Evolutionary conservation across 805 yeast species (phyloP).

Genomic region (Candida rishiriensis): DNA sequence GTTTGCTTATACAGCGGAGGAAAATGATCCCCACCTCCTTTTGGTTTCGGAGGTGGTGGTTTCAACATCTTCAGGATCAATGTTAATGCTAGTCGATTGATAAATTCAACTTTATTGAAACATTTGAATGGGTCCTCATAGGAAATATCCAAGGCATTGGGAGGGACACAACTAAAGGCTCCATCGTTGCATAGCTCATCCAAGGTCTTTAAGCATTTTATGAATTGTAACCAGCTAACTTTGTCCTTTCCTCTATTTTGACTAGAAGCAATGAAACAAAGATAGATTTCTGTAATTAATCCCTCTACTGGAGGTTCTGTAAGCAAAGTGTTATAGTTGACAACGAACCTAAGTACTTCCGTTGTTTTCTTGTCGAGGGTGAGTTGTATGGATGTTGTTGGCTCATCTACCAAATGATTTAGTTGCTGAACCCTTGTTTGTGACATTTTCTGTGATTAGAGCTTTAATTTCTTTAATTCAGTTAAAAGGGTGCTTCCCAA

Average conservation of each 20-base stretch:
- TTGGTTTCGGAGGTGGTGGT: background rate
- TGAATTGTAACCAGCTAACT: conserved; percentile 31
- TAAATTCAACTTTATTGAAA: conserved; percentile 18
- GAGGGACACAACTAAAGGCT: conserved; percentile 23
- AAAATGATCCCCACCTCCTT: background rate
- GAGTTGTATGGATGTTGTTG: too few species aligned
- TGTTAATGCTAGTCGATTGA: conserved; percentile 25
- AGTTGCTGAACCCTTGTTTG: too few species aligned
- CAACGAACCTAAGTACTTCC: conserved; percentile 27
- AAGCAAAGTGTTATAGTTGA: conserved; percentile 28
- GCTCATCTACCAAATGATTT: too few species aligned
- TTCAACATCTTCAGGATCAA: conserved; percentile 18
- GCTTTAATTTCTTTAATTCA: too few species aligned
- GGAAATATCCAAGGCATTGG: conserved; percentile 15
- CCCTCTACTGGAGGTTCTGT: conserved; percentile 30
- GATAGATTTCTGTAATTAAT: conserved; percentile 26
- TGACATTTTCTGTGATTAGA: too few species aligned
- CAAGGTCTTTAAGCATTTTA: conserved; percentile 22
- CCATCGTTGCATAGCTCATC: conserved; percentile 18
- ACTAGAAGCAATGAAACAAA: conserved; percentile 27
- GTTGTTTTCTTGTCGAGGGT: conserved; percentile 26
- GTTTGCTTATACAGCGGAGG: conserved; percentile 2
- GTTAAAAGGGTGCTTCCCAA: too few species aligned
- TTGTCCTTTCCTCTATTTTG: conserved; percentile 30
- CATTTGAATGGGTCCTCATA: conserved; percentile 29